A percentile compares a stretch with the other conserved stretches of the same genome.
Conservation (phyloP, 2,329 filamentous ascomycete species). For the Cyanodermella asteris region DNA sequence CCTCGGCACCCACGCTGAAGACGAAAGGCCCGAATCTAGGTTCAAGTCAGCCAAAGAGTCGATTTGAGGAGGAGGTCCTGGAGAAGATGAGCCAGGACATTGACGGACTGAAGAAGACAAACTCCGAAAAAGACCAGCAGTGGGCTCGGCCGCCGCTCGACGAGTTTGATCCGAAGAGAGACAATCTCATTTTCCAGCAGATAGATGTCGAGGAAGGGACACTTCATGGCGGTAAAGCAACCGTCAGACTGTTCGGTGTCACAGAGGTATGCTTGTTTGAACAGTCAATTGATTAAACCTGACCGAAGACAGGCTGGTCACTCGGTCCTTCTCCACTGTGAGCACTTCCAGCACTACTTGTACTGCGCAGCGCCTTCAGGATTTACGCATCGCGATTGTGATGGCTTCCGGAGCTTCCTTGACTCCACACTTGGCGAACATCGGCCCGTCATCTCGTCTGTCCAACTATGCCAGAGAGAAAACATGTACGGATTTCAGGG, state of each 20-base stretch:
- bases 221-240: constrained; percentile 50
- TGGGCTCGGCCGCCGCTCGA: constrained; percentile 51
- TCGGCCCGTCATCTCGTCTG: constrained; percentile 53
- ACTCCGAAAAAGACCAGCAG: constrained; percentile 78
- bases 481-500: constrained; percentile 90
- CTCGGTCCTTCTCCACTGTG: constrained; percentile 86
- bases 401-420: constrained; percentile 56
- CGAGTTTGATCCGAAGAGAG: constrained; percentile 38
- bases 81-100: constrained; percentile 95
- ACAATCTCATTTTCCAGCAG: constrained; percentile 74
- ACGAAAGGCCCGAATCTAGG: constrained; percentile 38
- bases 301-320: constrained; percentile 38
- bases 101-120: constrained; percentile 60
- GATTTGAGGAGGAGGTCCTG: constrained; percentile 81
- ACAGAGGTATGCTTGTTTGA: constrained; percentile 38
- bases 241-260: constrained; percentile 84
- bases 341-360: constrained; percentile 86
- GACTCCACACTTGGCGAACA: constrained; percentile 58
- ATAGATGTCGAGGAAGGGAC: constrained; percentile 89
- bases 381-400: constrained; percentile 60
- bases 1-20: constrained; percentile 22
- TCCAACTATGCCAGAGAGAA: constrained; percentile 64
- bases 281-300: constrained; percentile 3
- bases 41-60: constrained; percentile 67
- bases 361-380: constrained; percentile 73